Evolutionary conservation across 1,284 basidiomycete genomes (phyloP).

Genomic region (Coriolopsis trogii): DNA sequence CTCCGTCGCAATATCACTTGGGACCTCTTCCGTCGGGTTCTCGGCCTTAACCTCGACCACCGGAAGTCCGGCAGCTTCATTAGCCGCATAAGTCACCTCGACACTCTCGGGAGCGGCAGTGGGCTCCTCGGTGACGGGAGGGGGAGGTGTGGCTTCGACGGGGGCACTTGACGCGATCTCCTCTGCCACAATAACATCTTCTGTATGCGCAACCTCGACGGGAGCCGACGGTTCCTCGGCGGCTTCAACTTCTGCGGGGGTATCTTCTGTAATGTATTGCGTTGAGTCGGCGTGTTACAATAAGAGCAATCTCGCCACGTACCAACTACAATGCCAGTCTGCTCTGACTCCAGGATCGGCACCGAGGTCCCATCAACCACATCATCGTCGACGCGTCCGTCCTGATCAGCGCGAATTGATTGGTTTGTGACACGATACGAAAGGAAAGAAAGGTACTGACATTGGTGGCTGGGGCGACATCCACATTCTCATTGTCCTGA

Average conservation of each 20-base stretch:
- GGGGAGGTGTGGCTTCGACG: background rate
- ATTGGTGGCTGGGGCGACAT: background rate
- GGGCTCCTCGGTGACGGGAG: background rate
- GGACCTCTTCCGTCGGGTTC: background rate
- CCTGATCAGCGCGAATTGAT: background rate
- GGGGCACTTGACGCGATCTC: background rate
- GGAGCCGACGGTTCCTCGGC: background rate
- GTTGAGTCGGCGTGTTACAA: too few relatives aligned
- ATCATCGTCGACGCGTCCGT: background rate
- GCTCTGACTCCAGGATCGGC: background rate
- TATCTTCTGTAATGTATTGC: too few relatives aligned
- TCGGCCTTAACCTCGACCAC: constrained; percentile 4
- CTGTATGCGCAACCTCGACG: background rate
- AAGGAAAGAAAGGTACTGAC: background rate
- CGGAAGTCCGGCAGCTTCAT: background rate
- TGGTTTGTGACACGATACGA: background rate
- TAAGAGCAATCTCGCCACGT: constrained; percentile 1
- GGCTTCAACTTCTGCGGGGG: background rate
- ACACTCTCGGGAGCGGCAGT: constrained; percentile 1
- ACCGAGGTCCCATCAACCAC: background rate
- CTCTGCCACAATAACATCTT: background rate
- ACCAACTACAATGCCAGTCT: constrained; percentile 5
- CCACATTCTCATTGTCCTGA: background rate
- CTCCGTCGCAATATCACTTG: background rate
- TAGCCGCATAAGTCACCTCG: background rate